Conservation (phyloP, 2,329 filamentous ascomycete species). For the Peltaster fructicola region DNA sequence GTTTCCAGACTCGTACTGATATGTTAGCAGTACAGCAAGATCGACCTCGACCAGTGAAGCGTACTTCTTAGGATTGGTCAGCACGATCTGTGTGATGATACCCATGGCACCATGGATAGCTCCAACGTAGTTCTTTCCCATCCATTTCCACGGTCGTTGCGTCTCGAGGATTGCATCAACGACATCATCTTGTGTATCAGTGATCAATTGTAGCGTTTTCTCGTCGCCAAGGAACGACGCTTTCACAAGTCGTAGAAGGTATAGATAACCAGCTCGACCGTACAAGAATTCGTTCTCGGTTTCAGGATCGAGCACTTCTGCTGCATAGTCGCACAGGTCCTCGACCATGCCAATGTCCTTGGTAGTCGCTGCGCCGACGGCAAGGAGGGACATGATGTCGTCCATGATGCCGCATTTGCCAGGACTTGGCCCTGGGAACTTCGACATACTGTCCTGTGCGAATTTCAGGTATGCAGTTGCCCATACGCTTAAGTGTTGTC, state of each 20-base stretch:
- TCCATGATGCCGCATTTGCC: conserved; percentile 32
- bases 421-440: conserved; percentile 28
- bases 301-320: conserved; percentile 27
- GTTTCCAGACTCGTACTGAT: conserved; percentile 45
- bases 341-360: conserved; percentile 31
- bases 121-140: conserved; percentile 44
- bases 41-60: conserved; percentile 36
- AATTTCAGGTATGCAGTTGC: conserved; percentile 33
- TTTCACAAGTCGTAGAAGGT: conserved; percentile 46
- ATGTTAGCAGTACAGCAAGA: conserved; percentile 37
- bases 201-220: conserved; percentile 32
- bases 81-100: conserved; percentile 51
- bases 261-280: conserved; percentile 50
- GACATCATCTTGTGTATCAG: conserved; percentile 37
- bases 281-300: conserved; percentile 47
- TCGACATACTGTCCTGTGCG: conserved; percentile 30
- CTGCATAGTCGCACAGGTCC: conserved; percentile 32
- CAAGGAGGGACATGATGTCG: conserved; percentile 32
- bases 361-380: conserved; percentile 31
- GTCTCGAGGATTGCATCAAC: conserved; percentile 41
- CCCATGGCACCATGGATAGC: conserved; percentile 51
- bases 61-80: conserved; percentile 37
- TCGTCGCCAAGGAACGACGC: conserved; percentile 35
- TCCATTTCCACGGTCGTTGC: conserved; percentile 44
- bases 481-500: conserved; percentile 30